Evolutionary conservation across 345 rosid genomes (phyloP), one percentile per base, ranked within the genome.

Genomic region (Salix arbutifolia): DNA sequence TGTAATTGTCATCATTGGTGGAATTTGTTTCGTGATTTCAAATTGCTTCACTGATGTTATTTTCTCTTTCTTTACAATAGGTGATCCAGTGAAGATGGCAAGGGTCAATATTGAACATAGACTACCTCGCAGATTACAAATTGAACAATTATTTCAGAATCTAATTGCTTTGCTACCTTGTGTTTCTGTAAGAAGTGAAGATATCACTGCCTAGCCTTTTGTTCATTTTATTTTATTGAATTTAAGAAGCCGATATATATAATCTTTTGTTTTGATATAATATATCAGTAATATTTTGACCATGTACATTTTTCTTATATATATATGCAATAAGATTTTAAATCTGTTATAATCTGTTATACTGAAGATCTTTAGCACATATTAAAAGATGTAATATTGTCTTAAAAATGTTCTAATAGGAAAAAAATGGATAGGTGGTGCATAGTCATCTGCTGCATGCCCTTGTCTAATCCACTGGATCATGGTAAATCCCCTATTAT

Each of bases 41-140:
- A 56, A 58, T 35, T 68, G 71, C n/a, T 37, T n/a, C 14, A 6
- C 28, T 35, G 5, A 6, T 40, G 14, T 28, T 23, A 35, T 53
- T 76, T 37, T 69, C 71, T 42, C 3, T 74, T n/a, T 82, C 8
- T 18, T 88, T 71, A 38, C 65, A 48, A 37, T 80, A 95, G 99
- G 97, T 64, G 87, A 91, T 79, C 97, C 96, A 8, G 8, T 89
- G 79, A 90, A 93, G 88, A 88, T 95, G 92, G 93, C 92, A 75
- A 74, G 77, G 76, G 88, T 86, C 78, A 84, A 82, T 84, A 80
- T 89, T 65, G 84, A 86, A 46, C 65, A 71, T 66, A 86, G 76
- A 79, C 90, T 90, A 78, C 92, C 91, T 77, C 80, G 72, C 8
- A 81, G 83, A 35, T 8, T 74, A 77, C 86, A 79, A 77, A 60